Percentiles rank a stretch among this genome's conserved stretches.
These are phyloP conservation scores for Selaginella tamariscina DNA, from an alignment of 75 land plant species.

Conservation along the genomic window DNA sequence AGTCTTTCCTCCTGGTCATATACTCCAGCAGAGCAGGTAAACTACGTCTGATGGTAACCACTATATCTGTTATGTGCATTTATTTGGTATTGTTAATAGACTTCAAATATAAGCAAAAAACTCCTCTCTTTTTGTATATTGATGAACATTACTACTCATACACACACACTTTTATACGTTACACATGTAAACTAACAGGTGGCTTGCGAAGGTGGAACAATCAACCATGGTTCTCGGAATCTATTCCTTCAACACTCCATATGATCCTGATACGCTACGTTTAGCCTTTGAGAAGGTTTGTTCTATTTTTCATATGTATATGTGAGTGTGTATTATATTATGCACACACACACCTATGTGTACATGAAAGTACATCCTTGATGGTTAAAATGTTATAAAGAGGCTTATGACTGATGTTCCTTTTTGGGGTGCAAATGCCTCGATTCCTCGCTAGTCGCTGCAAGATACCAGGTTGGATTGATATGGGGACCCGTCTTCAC, in stretches of 20 bases:
- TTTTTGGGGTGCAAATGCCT: background rate
- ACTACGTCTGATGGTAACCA: too few species aligned
- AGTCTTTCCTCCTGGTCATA: conserved; percentile 9
- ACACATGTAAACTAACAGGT: background rate
- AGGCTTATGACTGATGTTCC: conserved; percentile 11
- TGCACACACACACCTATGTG: background rate
- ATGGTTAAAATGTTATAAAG: background rate
- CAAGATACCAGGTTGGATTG: background rate
- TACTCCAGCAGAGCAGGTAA: conserved; percentile 4
- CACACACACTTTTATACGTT: too few species aligned
- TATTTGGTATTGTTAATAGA: too few species aligned
- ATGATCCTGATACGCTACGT: background rate
- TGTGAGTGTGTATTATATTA: background rate
- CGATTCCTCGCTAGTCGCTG: conserved; percentile 7
- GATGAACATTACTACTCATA: too few species aligned
- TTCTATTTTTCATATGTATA: background rate
- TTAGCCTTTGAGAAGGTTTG: conserved; percentile 11
- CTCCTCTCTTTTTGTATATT: too few species aligned
- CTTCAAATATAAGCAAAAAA: too few species aligned
- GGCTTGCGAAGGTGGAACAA: conserved; percentile 3
- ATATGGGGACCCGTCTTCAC: conserved; percentile 9
- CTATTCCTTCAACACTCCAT: conserved; percentile 3
- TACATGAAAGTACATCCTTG: background rate
- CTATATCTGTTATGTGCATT: too few species aligned
- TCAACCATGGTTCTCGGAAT: background rate